Conservation (phyloP, 352 stramenopile genomes). For the Phytophthora citrophthora region DNA sequence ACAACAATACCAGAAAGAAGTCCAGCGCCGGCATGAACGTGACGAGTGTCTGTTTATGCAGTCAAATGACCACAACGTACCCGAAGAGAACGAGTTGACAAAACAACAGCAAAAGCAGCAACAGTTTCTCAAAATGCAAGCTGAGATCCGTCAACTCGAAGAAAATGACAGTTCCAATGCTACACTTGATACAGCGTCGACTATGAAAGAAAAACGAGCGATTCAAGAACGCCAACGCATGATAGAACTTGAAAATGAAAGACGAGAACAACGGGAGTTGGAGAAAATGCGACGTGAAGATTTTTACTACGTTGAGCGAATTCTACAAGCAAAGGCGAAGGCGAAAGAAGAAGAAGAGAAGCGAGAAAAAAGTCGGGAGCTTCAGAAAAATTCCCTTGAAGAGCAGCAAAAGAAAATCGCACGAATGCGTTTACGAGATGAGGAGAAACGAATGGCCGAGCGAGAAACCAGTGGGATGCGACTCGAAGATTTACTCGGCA, state of each 20-base stretch:
- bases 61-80: slow-evolving; percentile 48
- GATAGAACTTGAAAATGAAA: slow-evolving; percentile 32
- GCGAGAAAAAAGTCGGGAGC: slow-evolving; percentile 5
- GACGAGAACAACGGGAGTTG: slow-evolving; percentile 39
- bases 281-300: slow-evolving; percentile 61
- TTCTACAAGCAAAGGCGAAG: slow-evolving; percentile 46
- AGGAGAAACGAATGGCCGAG: slow-evolving; percentile 40
- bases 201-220: slow-evolving; percentile 31
- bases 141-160: slow-evolving; percentile 33
- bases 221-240: slow-evolving; percentile 37
- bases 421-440: slow-evolving; percentile 47
- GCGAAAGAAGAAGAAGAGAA: slow-evolving; percentile 26
- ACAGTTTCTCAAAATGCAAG: slow-evolving; percentile 33
- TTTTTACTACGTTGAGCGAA: slow-evolving; percentile 57
- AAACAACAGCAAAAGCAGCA: slow-evolving; percentile 45
- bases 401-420: slow-evolving; percentile 56
- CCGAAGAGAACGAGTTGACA: slow-evolving; percentile 28
- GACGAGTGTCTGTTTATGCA: slow-evolving; percentile 48
- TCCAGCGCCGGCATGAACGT: slow-evolving; percentile 43
- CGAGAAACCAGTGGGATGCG: slow-evolving; percentile 48
- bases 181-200: not conserved
- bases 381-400: slow-evolving; percentile 39
- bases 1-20: slow-evolving; percentile 50
- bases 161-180: not conserved
- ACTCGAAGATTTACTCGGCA: slow-evolving; percentile 53